Conservation (phyloP, 257 asterid species). For the Solanum sejunctum region DNA sequence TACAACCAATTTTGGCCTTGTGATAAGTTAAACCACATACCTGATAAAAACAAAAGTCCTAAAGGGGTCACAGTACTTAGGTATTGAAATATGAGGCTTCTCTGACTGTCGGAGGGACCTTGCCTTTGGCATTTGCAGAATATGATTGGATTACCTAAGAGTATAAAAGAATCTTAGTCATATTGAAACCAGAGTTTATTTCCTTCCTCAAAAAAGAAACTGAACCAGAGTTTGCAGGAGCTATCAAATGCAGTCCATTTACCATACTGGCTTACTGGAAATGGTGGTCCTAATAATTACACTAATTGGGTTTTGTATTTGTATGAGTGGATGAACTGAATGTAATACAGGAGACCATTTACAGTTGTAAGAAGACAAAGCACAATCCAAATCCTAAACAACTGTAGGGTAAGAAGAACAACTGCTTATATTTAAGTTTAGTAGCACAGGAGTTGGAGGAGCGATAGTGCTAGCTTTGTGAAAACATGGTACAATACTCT, state of each 20-base stretch:
- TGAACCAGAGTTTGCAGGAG: neutral
- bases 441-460: neutral
- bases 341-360: neutral
- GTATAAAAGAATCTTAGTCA: neutral
- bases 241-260: neutral
- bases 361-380: neutral
- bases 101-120: neutral
- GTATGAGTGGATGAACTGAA: neutral
- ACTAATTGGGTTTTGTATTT: neutral
- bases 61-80: neutral
- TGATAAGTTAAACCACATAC: neutral
- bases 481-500: neutral
- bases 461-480: neutral
- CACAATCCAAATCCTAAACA: neutral
- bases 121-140: neutral
- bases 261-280: neutral
- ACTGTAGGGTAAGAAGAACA: neutral
- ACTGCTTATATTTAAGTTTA: neutral
- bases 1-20: neutral
- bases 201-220: neutral
- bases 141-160: neutral
- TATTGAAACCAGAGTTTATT: neutral
- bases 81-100: neutral
- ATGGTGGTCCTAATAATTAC: neutral
- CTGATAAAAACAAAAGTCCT: neutral